A percentile compares a stretch with the other conserved stretches of the same genome.
Evolutionary conservation across 352 stramenopile species (phyloP).

Genomic region (Phytopythium litorale): DNA sequence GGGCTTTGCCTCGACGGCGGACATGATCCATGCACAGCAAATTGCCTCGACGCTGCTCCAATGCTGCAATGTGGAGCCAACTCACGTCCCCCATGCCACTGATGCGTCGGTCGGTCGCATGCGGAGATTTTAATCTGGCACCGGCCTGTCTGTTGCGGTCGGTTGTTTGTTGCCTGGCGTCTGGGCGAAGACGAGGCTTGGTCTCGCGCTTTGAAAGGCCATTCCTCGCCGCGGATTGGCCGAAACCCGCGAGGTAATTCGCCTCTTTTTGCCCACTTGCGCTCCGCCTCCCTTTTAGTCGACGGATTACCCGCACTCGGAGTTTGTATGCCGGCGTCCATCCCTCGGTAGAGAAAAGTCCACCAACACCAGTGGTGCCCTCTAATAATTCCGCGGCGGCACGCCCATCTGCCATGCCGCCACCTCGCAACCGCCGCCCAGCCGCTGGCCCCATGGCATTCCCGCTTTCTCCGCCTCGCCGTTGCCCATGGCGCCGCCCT

Average conservation of each 20-base stretch:
- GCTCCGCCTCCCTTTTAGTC: no score
- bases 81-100: no score
- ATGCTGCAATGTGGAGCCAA: no score
- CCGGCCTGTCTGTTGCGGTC: neutral
- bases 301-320: neutral
- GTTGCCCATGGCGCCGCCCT: neutral
- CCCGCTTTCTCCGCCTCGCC: neutral
- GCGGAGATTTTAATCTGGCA: no score
- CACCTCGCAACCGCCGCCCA: neutral
- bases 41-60: no score
- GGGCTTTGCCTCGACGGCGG: no score
- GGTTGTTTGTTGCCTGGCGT: neutral
- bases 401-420: neutral
- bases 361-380: neutral
- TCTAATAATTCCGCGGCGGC: neutral
- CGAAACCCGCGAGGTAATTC: no score
- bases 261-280: no score
- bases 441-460: neutral
- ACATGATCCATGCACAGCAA: no score
- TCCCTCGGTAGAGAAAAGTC: conserved; percentile 2
- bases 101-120: no score
- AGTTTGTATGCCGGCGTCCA: neutral
- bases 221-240: neutral
- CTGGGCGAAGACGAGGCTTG: neutral
- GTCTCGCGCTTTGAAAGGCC: neutral